These are phyloP conservation scores for Lathyrus aphaca DNA, from an alignment of 306 rosid genomes.

Conservation along the genomic window DNA sequence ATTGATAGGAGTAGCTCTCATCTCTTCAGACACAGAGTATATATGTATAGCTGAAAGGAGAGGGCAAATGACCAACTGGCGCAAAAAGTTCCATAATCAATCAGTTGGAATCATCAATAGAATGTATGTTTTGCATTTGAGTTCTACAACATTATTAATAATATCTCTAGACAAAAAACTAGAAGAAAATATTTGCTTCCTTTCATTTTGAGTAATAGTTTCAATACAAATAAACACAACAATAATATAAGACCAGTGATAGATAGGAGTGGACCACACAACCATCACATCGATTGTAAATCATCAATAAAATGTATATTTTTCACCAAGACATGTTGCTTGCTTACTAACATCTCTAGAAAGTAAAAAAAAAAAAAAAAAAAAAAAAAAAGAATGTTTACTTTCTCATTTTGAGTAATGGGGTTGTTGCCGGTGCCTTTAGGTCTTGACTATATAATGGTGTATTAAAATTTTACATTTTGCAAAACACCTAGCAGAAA, in stretches of 20 bases:
- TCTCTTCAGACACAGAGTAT: constrained; percentile 82
- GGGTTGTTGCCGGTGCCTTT: too few relatives aligned
- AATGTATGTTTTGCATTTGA: constrained; percentile 12
- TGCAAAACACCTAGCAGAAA: too few relatives aligned
- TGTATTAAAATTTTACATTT: too few relatives aligned
- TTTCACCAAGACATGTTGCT: constrained; percentile 16
- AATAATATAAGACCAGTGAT: constrained; percentile 8
- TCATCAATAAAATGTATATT: constrained; percentile 16
- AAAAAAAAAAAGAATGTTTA: not conserved
- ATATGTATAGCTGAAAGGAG: constrained; percentile 77
- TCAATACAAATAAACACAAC: not conserved
- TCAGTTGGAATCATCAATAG: constrained; percentile 40
- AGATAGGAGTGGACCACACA: constrained; percentile 64
- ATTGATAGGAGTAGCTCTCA: constrained; percentile 87
- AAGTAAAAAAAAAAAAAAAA: constrained; percentile 1
- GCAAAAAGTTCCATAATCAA: constrained; percentile 40
- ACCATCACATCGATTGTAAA: constrained; percentile 36
- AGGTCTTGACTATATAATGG: too few relatives aligned
- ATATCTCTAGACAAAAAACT: constrained; percentile 20
- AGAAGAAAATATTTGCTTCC: constrained; percentile 8
- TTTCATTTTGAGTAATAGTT: constrained; percentile 3
- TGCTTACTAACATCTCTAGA: constrained; percentile 26
- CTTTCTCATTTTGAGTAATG: constrained; percentile 1
- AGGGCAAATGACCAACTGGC: constrained; percentile 75
- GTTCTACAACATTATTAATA: constrained; percentile 23